These are phyloP conservation scores for Sanghuangporus sanghuang DNA, from an alignment of 1,284 basidiomycete genomes.

Conservation along the genomic window DNA sequence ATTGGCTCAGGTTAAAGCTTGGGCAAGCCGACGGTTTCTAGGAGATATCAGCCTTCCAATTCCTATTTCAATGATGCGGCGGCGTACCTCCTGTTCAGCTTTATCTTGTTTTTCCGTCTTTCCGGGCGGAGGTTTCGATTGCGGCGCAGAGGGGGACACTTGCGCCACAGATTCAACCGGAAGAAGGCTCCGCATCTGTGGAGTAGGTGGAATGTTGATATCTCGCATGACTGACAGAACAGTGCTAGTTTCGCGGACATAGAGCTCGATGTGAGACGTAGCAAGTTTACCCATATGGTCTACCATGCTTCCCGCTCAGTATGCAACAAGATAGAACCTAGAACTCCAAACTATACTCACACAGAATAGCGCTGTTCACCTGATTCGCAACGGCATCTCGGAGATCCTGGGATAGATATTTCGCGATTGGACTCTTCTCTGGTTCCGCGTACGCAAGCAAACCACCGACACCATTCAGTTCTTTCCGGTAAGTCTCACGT, in stretches of 20 bases:
- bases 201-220: slow-evolving; percentile 39
- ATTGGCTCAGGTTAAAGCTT: slow-evolving; percentile 44
- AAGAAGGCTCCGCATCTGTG: slow-evolving; percentile 31
- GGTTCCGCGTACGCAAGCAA: slow-evolving; percentile 74
- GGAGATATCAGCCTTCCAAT: neutral
- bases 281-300: slow-evolving; percentile 46
- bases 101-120: slow-evolving; percentile 17
- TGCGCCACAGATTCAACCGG: slow-evolving; percentile 7
- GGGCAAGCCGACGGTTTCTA: slow-evolving; percentile 30
- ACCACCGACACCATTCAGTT: slow-evolving; percentile 68
- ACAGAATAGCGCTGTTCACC: slow-evolving; percentile 77
- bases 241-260: slow-evolving; percentile 52
- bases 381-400: slow-evolving; percentile 80
- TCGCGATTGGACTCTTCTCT: slow-evolving; percentile 60
- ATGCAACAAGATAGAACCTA: neutral
- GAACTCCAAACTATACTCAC: slow-evolving; percentile 23
- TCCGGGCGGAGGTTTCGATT: neutral
- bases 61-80: neutral
- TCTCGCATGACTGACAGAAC: slow-evolving; percentile 54
- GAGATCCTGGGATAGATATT: slow-evolving; percentile 67
- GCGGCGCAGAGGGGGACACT: neutral
- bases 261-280: slow-evolving; percentile 57
- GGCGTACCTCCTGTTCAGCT: slow-evolving; percentile 22
- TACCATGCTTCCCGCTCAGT: slow-evolving; percentile 25
- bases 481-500: slow-evolving; percentile 54